These are phyloP conservation scores for Leptosphaerulina australis DNA, from an alignment of 2,329 filamentous ascomycete genomes.

Conservation along the genomic window DNA sequence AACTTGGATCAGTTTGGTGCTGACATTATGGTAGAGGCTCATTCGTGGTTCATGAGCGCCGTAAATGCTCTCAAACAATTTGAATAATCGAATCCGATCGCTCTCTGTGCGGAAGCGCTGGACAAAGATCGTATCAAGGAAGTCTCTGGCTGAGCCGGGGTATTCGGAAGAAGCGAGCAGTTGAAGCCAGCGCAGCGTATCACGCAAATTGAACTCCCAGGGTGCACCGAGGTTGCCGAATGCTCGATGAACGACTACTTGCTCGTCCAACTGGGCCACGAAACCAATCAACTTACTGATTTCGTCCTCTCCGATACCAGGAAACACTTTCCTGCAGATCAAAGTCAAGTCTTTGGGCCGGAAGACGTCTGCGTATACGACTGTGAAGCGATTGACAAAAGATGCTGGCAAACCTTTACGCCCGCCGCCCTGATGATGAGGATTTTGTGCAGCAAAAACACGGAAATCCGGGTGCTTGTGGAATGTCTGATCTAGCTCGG, in stretches of 20 bases:
- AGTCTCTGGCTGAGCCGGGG: slow-evolving; percentile 69
- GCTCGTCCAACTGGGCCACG: slow-evolving; percentile 77
- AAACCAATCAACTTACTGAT: slow-evolving; percentile 76
- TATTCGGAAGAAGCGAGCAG: slow-evolving; percentile 66
- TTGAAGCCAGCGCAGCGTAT: slow-evolving; percentile 86
- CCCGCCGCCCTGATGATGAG: slow-evolving; percentile 94
- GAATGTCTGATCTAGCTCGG: slow-evolving; percentile 94
- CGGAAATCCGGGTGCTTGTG: slow-evolving; percentile 85
- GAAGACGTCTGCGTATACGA: slow-evolving; percentile 95
- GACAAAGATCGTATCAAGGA: slow-evolving; percentile 80
- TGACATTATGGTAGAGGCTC: slow-evolving; percentile 72
- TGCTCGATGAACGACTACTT: slow-evolving; percentile 63
- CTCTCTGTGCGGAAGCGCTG: slow-evolving; percentile 79
- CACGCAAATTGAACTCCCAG: slow-evolving; percentile 95
- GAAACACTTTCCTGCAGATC: slow-evolving; percentile 81
- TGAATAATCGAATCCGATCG: slow-evolving; percentile 70
- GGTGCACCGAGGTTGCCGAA: slow-evolving; percentile 70
- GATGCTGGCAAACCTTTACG: slow-evolving; percentile 93
- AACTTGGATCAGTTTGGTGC: slow-evolving; percentile 71
- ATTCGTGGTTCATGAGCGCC: slow-evolving; percentile 48
- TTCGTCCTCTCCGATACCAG: slow-evolving; percentile 63
- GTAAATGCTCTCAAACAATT: slow-evolving; percentile 71
- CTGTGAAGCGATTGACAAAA: slow-evolving; percentile 97
- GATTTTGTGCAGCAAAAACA: slow-evolving; percentile 97
- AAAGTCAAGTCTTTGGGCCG: slow-evolving; percentile 77